Evolutionary conservation across 176 grass and related monocot genomes (phyloP).

Genomic region (Triticum monococcum): DNA sequence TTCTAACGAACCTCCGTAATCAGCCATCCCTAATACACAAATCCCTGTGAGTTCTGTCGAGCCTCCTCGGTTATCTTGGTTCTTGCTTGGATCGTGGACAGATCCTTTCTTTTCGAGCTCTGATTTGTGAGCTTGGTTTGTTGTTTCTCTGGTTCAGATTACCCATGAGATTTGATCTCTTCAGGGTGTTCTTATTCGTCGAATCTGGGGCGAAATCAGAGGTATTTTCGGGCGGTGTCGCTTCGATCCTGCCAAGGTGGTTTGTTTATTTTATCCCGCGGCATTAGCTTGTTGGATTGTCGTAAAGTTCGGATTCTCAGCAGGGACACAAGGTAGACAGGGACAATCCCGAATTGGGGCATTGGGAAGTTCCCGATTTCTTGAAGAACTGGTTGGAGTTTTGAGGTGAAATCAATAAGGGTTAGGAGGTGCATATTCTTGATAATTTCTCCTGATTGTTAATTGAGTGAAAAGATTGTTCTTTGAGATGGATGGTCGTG

Average conservation of each 20-base stretch:
- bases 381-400: background rate
- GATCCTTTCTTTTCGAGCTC: background rate
- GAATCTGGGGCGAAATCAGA: background rate
- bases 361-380: slow-evolving; percentile 7
- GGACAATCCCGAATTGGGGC: background rate
- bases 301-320: background rate
- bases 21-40: background rate
- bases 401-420: background rate
- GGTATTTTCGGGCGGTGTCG: background rate
- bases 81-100: slow-evolving; percentile 8
- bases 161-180: background rate
- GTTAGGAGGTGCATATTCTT: background rate
- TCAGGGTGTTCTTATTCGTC: background rate
- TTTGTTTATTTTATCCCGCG: background rate
- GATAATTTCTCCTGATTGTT: background rate
- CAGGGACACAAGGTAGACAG: background rate
- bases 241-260: slow-evolving; percentile 10
- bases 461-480: slow-evolving; percentile 6
- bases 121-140: background rate
- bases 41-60: slow-evolving; percentile 2
- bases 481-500: background rate
- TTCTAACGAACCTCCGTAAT: slow-evolving; percentile 1
- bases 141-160: slow-evolving; percentile 13
- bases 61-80: background rate
- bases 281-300: background rate